phyloP scores from a whole-genome alignment of 768 basidiomycete genomes.

The Ramaria sp. region DNA sequence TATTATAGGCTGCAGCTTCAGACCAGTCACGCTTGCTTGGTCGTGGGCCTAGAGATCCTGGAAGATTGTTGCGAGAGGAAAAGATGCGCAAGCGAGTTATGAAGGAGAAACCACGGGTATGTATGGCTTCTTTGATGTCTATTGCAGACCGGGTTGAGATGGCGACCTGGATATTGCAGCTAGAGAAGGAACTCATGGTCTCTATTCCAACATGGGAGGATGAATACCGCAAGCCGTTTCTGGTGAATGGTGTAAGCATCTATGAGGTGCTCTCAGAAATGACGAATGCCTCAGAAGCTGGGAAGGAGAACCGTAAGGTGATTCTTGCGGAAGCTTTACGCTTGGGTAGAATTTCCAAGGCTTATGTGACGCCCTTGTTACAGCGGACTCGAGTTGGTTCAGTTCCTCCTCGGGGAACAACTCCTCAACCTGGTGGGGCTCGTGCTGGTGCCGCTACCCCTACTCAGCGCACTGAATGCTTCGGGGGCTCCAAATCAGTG shows the following conservation, averaged over 20 bases:
- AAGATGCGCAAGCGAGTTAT: conserved; percentile 93
- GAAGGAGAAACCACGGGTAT: conserved; percentile 86
- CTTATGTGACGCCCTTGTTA: background rate
- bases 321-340: background rate
- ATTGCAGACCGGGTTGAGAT: background rate
- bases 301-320: conserved; percentile 71
- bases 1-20: conserved; percentile 44
- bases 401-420: conserved; percentile 51
- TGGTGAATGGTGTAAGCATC: conserved; percentile 77
- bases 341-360: background rate
- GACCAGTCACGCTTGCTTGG: conserved; percentile 79
- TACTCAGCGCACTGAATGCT: conserved; percentile 42
- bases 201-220: conserved; percentile 84
- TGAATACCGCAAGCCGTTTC: conserved; percentile 59
- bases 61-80: conserved; percentile 82
- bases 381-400: conserved; percentile 34
- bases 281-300: conserved; percentile 41
- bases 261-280: conserved; percentile 68
- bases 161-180: conserved; percentile 29
- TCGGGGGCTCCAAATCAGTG: conserved; percentile 28
- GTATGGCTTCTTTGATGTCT: background rate
- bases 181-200: conserved; percentile 76
- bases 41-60: conserved; percentile 73
- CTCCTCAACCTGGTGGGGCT: conserved; percentile 31
- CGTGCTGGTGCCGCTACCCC: conserved; percentile 45